A percentile compares a stretch with the other conserved stretches of the same genome.
Evolutionary conservation across 2,329 filamentous ascomycete species (phyloP).

Genomic region (Fusarium sambucinum): DNA sequence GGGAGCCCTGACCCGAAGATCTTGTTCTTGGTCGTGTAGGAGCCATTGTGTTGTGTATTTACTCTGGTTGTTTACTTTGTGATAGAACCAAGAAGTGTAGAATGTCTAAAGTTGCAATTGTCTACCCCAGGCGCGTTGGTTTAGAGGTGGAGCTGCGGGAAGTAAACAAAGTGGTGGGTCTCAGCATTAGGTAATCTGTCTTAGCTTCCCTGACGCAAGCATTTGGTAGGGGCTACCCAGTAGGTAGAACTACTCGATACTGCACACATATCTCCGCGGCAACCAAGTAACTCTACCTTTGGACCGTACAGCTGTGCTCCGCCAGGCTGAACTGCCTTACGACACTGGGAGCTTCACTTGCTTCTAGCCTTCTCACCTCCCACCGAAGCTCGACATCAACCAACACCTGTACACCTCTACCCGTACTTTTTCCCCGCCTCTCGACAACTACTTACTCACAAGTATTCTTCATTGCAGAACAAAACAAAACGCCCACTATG

Average conservation of each 20-base stretch:
- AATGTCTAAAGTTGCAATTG: slow-evolving; percentile 29
- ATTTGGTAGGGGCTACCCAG: slow-evolving; percentile 6
- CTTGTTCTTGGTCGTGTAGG: slow-evolving; percentile 57
- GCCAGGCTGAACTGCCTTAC: slow-evolving; percentile 63
- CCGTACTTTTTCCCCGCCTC: slow-evolving; percentile 6
- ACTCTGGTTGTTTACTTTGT: slow-evolving; percentile 26
- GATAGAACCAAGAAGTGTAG: slow-evolving; percentile 18
- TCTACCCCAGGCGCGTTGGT: slow-evolving; percentile 42
- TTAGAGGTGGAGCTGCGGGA: slow-evolving; percentile 42
- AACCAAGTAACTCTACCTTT: slow-evolving; percentile 43
- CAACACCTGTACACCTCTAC: slow-evolving; percentile 21
- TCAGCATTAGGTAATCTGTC: slow-evolving; percentile 45
- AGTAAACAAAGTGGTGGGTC: slow-evolving; percentile 48
- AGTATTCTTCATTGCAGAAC: slow-evolving; percentile 10
- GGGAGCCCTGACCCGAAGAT: slow-evolving; percentile 44
- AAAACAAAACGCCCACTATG: slow-evolving; percentile 74
- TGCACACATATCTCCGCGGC: not conserved
- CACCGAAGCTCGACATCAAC: slow-evolving; percentile 43
- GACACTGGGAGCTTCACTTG: slow-evolving; percentile 50
- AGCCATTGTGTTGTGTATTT: slow-evolving; percentile 57
- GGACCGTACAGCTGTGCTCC: slow-evolving; percentile 37
- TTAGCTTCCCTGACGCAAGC: slow-evolving; percentile 43
- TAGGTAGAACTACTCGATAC: slow-evolving; percentile 38
- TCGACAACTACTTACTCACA: slow-evolving; percentile 7
- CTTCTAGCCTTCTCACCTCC: slow-evolving; percentile 47